Conservation (phyloP, 148 eudicot genomes). For the Bassia scoparia region DNA sequence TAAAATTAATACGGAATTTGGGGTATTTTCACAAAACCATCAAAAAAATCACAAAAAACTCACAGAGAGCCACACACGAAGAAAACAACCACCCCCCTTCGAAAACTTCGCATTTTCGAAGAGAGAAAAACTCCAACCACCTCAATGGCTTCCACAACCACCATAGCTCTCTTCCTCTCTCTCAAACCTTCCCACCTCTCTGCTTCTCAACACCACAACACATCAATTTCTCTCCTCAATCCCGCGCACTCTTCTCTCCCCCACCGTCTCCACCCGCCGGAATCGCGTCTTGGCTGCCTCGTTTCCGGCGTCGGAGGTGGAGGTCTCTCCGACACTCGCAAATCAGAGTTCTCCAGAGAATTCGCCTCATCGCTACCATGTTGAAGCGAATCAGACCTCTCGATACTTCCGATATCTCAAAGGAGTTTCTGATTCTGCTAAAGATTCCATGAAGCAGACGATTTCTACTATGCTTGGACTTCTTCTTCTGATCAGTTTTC, state of each 20-base stretch:
- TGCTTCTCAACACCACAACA: conserved; percentile 21
- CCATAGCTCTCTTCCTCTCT: conserved; percentile 33
- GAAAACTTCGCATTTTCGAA: background rate
- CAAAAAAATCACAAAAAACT: too few species aligned
- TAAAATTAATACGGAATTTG: too few species aligned
- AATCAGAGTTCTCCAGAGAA: conserved; percentile 55
- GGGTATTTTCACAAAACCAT: too few species aligned
- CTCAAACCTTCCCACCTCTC: conserved; percentile 35
- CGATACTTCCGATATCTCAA: conserved; percentile 60
- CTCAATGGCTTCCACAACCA: conserved; percentile 50
- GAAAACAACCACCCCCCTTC: background rate
- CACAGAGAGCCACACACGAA: conserved; percentile 26
- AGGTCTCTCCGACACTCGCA: conserved; percentile 56
- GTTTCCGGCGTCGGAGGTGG: conserved; percentile 67
- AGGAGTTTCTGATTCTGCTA: conserved; percentile 64
- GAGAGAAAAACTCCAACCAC: conserved; percentile 17
- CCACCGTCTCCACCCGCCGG: conserved; percentile 17
- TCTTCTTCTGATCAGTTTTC: conserved; percentile 68
- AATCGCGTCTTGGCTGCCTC: conserved; percentile 36
- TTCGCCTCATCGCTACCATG: conserved; percentile 69
- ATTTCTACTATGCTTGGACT: conserved; percentile 77
- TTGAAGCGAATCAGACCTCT: conserved; percentile 66
- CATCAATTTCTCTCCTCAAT: conserved; percentile 17
- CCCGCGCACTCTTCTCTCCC: conserved; percentile 6
- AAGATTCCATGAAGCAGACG: conserved; percentile 85